Evolutionary conservation across 768 basidiomycete genomes (phyloP).

Genomic region (Tylopilus subfusipes): DNA sequence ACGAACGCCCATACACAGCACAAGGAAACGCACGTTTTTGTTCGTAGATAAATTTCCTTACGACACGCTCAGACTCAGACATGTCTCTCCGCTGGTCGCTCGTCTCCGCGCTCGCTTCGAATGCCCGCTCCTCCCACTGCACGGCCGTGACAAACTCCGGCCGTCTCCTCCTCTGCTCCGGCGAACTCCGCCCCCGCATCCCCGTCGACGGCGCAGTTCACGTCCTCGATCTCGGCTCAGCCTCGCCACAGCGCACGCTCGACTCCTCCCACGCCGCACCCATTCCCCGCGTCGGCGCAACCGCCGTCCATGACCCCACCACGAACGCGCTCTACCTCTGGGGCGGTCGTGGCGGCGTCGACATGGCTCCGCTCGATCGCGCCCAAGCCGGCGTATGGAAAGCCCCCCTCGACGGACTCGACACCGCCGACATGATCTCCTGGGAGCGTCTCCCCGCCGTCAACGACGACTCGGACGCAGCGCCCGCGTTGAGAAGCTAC

Average conservation of each 20-base stretch:
- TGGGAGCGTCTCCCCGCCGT: conserved; percentile 32
- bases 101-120: conserved; percentile 15
- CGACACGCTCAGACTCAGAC: no score
- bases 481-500: conserved; percentile 35
- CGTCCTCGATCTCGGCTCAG: conserved; percentile 19
- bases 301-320: conserved; percentile 18
- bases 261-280: conserved; percentile 7
- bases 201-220: conserved; percentile 39
- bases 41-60: no score
- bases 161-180: conserved; percentile 38
- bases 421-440: background rate
- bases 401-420: conserved; percentile 12
- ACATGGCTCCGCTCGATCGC: conserved; percentile 35
- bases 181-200: conserved; percentile 41
- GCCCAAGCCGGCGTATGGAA: conserved; percentile 32
- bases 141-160: conserved; percentile 29
- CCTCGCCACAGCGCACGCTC: conserved; percentile 20
- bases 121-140: conserved; percentile 43
- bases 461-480: conserved; percentile 28
- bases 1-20: no score
- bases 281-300: conserved; percentile 24
- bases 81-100: conserved; percentile 29
- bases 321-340: conserved; percentile 36
- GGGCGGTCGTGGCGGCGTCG: conserved; percentile 43
- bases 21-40: no score